A percentile compares a stretch with the other conserved stretches of the same genome.
These are phyloP conservation scores for Achlya hypogyna DNA, from an alignment of 352 stramenopile species.

Conservation along the genomic window DNA sequence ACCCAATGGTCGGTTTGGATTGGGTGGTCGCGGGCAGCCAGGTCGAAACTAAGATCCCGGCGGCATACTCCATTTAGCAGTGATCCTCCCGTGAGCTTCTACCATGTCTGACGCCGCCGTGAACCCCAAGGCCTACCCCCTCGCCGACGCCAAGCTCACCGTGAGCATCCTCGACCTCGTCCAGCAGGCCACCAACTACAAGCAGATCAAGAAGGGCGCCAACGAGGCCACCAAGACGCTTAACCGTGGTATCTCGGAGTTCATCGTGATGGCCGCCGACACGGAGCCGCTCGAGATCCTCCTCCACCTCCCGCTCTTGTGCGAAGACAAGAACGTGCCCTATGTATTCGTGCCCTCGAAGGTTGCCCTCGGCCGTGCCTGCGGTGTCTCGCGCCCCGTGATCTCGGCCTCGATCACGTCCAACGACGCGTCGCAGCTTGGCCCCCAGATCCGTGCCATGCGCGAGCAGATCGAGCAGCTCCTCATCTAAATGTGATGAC, in stretches of 20 bases:
- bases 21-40: conserved; percentile 3
- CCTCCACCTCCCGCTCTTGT: conserved; percentile 97
- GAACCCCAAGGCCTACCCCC: conserved; percentile 96
- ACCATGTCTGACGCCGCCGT: conserved; percentile 70
- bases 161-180: conserved; percentile 98
- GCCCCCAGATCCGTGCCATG: conserved; percentile 97
- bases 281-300: conserved; percentile 99
- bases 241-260: conserved; percentile 99
- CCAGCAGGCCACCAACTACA: conserved; percentile 99
- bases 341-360: conserved; percentile 94
- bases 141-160: conserved; percentile 97
- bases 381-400: conserved; percentile 97
- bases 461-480: conserved; percentile 99
- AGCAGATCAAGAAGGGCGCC: conserved; percentile 99
- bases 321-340: conserved; percentile 96
- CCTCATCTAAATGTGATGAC: conserved; percentile 92
- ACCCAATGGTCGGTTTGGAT: not conserved
- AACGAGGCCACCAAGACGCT: conserved; percentile 99
- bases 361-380: conserved; percentile 96
- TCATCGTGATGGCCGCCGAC: conserved; percentile 99
- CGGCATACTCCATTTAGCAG: conserved; percentile 33
- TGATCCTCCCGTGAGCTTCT: conserved; percentile 86
- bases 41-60: not conserved
- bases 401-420: conserved; percentile 98
- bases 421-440: conserved; percentile 99